Conservation (phyloP, 176 grass and related monocot genomes). For the Thalia dealbata region DNA sequence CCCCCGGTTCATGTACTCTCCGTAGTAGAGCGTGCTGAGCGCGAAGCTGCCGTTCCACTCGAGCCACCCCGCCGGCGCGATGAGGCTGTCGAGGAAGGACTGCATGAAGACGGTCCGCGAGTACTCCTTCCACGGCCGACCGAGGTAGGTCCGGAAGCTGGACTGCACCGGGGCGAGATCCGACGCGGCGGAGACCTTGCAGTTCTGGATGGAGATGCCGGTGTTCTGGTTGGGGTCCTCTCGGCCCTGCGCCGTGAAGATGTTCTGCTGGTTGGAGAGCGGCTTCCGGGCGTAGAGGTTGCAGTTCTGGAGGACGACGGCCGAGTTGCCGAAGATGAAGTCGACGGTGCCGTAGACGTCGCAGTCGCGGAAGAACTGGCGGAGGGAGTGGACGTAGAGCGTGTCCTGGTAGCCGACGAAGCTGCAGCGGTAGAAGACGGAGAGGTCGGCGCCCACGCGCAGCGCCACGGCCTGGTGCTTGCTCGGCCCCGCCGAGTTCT, state of each 20-base stretch:
- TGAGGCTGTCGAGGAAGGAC: constrained; percentile 37
- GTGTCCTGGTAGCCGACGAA: constrained; percentile 86
- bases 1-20: constrained; percentile 60
- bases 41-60: constrained; percentile 50
- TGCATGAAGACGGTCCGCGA: constrained; percentile 56
- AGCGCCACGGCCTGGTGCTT: constrained; percentile 18
- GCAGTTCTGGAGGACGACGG: constrained; percentile 55
- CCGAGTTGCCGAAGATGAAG: constrained; percentile 73
- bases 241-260: constrained; percentile 59
- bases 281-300: constrained; percentile 68
- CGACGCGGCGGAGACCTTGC: constrained; percentile 50
- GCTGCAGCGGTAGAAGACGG: constrained; percentile 44
- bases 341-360: constrained; percentile 79
- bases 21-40: constrained; percentile 64
- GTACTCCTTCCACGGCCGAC: constrained; percentile 70
- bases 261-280: constrained; percentile 41
- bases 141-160: constrained; percentile 39
- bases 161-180: constrained; percentile 38
- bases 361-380: constrained; percentile 78
- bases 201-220: constrained; percentile 57
- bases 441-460: constrained; percentile 6
- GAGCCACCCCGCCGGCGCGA: constrained; percentile 51
- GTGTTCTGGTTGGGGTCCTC: constrained; percentile 88
- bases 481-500: constrained; percentile 53
- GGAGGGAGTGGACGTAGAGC: constrained; percentile 74